Conservation (phyloP, 2,329 filamentous ascomycete genomes). For the Teratosphaeriaceae sp. region DNA sequence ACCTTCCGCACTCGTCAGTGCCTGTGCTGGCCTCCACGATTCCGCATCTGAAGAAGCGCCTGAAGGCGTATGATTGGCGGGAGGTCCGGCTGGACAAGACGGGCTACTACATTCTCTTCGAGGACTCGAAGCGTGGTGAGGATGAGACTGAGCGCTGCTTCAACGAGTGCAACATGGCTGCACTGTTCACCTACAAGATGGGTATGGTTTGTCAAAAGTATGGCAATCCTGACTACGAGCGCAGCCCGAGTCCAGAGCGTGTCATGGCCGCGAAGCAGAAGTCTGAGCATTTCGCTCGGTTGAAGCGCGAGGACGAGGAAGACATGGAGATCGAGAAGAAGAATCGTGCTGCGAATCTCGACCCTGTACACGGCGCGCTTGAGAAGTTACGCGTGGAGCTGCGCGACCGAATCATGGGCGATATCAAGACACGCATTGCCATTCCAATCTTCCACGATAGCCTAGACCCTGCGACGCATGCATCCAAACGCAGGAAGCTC, state of each 20-base stretch:
- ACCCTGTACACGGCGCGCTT: constrained; percentile 80
- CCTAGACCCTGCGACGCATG: constrained; percentile 75
- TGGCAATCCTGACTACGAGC: constrained; percentile 57
- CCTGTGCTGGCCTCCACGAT: constrained; percentile 81
- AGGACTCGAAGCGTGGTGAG: constrained; percentile 67
- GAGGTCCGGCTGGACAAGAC: constrained; percentile 76
- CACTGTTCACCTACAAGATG: constrained; percentile 90
- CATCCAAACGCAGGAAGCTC: constrained; percentile 69
- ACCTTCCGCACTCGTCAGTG: constrained; percentile 78
- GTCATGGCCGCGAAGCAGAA: constrained; percentile 45
- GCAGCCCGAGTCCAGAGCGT: constrained; percentile 47
- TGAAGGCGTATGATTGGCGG: constrained; percentile 75
- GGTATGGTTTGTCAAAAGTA: constrained; percentile 75
- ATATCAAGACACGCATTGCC: constrained; percentile 82
- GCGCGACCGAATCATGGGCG: constrained; percentile 76
- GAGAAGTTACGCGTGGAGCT: constrained; percentile 74
- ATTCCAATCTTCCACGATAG: constrained; percentile 73
- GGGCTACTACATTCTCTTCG: constrained; percentile 90
- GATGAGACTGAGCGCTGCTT: constrained; percentile 77
- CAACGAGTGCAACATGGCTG: constrained; percentile 67
- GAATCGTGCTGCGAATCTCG: constrained; percentile 77
- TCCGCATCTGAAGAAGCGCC: constrained; percentile 79
- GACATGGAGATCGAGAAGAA: constrained; percentile 88
- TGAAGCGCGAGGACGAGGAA: constrained; percentile 66
- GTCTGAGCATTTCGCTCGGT: constrained; percentile 59